Evolutionary conservation across 495 filamentous ascomycete genomes (phyloP).

Genomic region (Penicillium daleae): DNA sequence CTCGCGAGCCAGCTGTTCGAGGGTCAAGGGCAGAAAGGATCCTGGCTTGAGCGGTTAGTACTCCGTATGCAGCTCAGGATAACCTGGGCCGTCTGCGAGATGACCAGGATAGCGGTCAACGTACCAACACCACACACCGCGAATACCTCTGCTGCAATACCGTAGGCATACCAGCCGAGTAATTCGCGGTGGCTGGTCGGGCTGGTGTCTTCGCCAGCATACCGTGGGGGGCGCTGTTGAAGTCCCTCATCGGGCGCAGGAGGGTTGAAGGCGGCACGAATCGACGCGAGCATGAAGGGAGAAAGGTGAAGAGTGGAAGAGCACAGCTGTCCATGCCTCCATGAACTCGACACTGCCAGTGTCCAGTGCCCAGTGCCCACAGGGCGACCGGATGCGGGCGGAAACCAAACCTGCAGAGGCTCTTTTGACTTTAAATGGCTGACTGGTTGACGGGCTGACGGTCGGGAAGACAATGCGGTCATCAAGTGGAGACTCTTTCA

Average conservation of each 20-base stretch:
- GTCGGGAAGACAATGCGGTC: constrained; percentile 4
- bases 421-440: background rate
- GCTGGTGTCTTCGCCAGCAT: constrained; percentile 80
- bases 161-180: constrained; percentile 87
- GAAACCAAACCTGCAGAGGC: constrained; percentile 12
- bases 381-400: constrained; percentile 28
- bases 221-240: constrained; percentile 50
- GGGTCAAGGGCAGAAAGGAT: constrained; percentile 86
- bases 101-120: constrained; percentile 3
- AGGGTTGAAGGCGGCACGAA: constrained; percentile 28
- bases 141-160: constrained; percentile 89
- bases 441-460: background rate
- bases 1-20: constrained; percentile 85
- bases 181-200: constrained; percentile 80
- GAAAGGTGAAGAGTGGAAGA: constrained; percentile 20
- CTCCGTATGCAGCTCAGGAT: background rate
- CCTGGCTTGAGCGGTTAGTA: constrained; percentile 45
- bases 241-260: constrained; percentile 24
- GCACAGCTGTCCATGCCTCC: background rate
- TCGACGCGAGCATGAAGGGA: constrained; percentile 27
- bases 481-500: background rate
- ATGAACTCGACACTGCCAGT: too few relatives aligned
- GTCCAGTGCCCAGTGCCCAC: background rate
- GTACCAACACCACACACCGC: constrained; percentile 77
- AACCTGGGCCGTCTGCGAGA: background rate